These are phyloP conservation scores for Metarhizium brunneum DNA, from an alignment of 2,329 filamentous ascomycete species.

Conservation along the genomic window DNA sequence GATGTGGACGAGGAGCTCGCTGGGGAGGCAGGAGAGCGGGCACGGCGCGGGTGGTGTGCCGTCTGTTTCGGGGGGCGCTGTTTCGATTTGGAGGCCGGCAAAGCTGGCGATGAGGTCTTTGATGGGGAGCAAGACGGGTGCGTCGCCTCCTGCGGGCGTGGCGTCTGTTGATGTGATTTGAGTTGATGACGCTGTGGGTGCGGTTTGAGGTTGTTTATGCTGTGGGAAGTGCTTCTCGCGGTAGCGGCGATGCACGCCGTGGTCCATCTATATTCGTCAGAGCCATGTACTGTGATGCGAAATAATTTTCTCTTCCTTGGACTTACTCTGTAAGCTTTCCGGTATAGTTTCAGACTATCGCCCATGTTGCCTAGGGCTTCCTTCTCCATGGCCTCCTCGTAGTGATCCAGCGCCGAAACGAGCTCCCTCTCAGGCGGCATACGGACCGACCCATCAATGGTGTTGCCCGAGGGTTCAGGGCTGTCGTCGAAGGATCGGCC, in stretches of 20 bases:
- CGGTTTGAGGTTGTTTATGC: slow-evolving; percentile 34
- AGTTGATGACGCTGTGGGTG: slow-evolving; percentile 11
- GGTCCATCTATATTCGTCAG: slow-evolving; percentile 55
- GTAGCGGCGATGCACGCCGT: slow-evolving; percentile 75
- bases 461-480: slow-evolving; percentile 6
- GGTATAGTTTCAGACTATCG: slow-evolving; percentile 80
- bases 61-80: slow-evolving; percentile 59
- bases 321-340: slow-evolving; percentile 74
- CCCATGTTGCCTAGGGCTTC: slow-evolving; percentile 79
- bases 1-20: slow-evolving; percentile 78
- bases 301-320: not conserved
- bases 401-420: slow-evolving; percentile 78
- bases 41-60: slow-evolving; percentile 67
- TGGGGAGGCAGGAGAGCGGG: slow-evolving; percentile 66
- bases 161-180: not conserved
- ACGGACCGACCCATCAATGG: slow-evolving; percentile 8
- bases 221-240: slow-evolving; percentile 80
- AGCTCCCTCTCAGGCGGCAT: slow-evolving; percentile 36
- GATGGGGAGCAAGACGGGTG: slow-evolving; percentile 40
- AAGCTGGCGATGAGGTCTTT: slow-evolving; percentile 71
- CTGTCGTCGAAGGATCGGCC: slow-evolving; percentile 10
- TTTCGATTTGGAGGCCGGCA: slow-evolving; percentile 57
- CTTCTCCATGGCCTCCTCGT: slow-evolving; percentile 82
- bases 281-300: slow-evolving; percentile 6
- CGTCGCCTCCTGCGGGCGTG: slow-evolving; percentile 27